Conservation (phyloP, 257 asterid genomes). For the Solanum arcanum region DNA sequence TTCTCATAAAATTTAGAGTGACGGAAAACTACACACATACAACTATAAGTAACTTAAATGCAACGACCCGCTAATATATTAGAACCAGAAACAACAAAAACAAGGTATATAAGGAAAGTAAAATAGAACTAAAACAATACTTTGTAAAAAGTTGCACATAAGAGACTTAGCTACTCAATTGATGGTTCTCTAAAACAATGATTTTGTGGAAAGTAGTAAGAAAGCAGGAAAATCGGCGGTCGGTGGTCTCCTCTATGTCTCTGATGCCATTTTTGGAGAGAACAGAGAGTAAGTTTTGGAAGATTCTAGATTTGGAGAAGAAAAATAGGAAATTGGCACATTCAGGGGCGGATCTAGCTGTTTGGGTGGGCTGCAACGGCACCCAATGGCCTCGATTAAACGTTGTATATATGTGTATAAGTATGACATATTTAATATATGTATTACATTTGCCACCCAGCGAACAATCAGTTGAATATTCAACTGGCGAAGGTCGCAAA, state of each 20-base stretch:
- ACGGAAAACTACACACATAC: background rate
- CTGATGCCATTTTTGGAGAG: background rate
- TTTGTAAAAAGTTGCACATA: background rate
- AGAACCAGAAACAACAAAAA: background rate
- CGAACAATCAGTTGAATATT: too few species aligned
- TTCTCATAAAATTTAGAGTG: background rate
- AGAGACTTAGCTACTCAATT: background rate
- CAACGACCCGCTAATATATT: background rate
- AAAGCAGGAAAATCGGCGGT: background rate
- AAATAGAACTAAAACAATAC: background rate
- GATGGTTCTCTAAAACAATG: background rate
- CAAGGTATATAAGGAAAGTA: background rate
- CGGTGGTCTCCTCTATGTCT: background rate
- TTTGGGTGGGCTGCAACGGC: too few species aligned
- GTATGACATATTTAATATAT: too few species aligned
- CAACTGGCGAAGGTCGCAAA: too few species aligned
- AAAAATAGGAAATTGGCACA: background rate
- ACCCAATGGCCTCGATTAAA: too few species aligned
- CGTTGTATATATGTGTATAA: too few species aligned
- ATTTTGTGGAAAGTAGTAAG: background rate
- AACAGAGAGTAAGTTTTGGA: background rate
- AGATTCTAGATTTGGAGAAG: background rate
- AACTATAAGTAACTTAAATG: background rate
- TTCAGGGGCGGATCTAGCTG: too few species aligned
- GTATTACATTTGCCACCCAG: too few species aligned